These are phyloP conservation scores for Protomyces inouyei DNA, from an alignment of 1,139 yeast genomes.

Conservation along the genomic window DNA sequence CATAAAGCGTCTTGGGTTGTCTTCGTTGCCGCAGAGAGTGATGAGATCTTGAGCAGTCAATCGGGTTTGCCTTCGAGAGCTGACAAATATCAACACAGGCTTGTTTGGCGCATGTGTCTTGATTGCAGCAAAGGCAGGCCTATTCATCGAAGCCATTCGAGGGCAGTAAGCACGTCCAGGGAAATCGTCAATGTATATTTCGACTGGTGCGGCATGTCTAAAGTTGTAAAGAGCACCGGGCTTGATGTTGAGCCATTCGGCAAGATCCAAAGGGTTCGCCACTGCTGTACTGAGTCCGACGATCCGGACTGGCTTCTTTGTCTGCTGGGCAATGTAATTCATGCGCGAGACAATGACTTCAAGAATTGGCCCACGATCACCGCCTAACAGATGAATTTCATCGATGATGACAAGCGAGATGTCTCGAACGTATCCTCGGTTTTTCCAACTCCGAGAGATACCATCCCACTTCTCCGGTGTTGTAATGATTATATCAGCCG, in stretches of 20 bases:
- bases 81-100: conserved; percentile 91
- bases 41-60: conserved; percentile 89
- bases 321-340: conserved; percentile 80
- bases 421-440: conserved; percentile 85
- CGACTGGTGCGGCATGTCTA: conserved; percentile 94
- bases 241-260: conserved; percentile 90
- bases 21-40: conserved; percentile 91
- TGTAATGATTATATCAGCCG: conserved; percentile 87
- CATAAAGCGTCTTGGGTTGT: conserved; percentile 81
- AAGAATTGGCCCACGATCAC: conserved; percentile 95
- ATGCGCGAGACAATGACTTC: conserved; percentile 98
- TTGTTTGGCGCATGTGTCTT: conserved; percentile 90
- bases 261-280: conserved; percentile 96
- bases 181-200: conserved; percentile 96
- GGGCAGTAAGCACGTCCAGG: conserved; percentile 79
- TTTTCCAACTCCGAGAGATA: conserved; percentile 97
- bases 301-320: conserved; percentile 68
- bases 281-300: conserved; percentile 97
- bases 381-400: conserved; percentile 92
- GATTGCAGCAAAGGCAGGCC: conserved; percentile 94
- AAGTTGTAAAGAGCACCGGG: conserved; percentile 81
- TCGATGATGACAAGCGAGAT: conserved; percentile 94
- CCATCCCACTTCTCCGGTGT: conserved; percentile 99
- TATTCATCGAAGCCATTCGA: conserved; percentile 85
- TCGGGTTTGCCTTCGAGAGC: conserved; percentile 94